Evolutionary conservation across 2,329 filamentous ascomycete genomes (phyloP).

Genomic region (Ceratocystis harringtonii): DNA sequence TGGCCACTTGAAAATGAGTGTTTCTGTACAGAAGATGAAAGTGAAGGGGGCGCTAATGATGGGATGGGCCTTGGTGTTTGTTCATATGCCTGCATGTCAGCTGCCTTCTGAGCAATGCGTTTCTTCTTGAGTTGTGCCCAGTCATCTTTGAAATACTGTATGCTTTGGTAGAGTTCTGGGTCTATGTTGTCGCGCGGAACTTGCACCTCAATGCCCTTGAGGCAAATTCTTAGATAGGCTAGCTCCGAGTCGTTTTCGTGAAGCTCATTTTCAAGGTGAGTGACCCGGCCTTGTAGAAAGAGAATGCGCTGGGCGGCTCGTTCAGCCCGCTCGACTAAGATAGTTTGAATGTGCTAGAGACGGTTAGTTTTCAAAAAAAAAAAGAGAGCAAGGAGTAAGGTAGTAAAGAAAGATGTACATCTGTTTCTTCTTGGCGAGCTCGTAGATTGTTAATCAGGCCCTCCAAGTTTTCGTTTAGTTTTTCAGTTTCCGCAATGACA

Average conservation of each 20-base stretch:
- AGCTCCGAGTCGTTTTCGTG: conserved; percentile 45
- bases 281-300: conserved; percentile 42
- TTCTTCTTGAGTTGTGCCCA: conserved; percentile 38
- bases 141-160: conserved; percentile 46
- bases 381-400: background rate
- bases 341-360: conserved; percentile 42
- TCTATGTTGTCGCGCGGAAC: conserved; percentile 39
- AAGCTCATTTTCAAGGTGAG: conserved; percentile 43
- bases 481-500: conserved; percentile 23
- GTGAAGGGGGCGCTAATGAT: background rate
- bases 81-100: conserved; percentile 1
- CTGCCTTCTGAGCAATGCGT: conserved; percentile 19
- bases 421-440: conserved; percentile 43
- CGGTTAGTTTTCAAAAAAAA: conserved; percentile 21
- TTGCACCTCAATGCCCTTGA: conserved; percentile 48
- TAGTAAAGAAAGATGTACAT: conserved; percentile 25
- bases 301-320: conserved; percentile 42
- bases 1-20: background rate
- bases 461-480: conserved; percentile 36
- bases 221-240: conserved; percentile 44
- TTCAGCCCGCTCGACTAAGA: conserved; percentile 44
- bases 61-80: background rate
- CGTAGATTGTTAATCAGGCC: conserved; percentile 36
- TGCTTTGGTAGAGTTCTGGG: conserved; percentile 42
- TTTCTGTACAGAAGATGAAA: background rate